These are phyloP conservation scores for Umbilicaria muhlenbergii DNA, from an alignment of 495 filamentous ascomycete genomes.

Conservation along the genomic window DNA sequence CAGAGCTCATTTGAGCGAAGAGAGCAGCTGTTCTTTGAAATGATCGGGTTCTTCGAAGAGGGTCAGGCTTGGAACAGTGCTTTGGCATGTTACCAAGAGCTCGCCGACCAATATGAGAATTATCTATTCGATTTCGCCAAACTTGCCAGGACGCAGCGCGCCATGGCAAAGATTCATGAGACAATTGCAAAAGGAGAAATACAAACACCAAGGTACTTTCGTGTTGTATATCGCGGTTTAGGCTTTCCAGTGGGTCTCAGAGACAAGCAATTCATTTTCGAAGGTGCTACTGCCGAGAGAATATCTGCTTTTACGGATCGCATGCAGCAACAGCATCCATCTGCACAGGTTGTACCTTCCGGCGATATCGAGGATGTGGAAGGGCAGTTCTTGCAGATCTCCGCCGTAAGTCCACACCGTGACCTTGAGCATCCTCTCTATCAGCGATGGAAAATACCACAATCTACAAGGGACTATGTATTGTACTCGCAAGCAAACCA, in stretches of 20 bases:
- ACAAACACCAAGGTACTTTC: conserved; percentile 74
- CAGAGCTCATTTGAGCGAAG: conserved; percentile 89
- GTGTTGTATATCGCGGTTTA: conserved; percentile 78
- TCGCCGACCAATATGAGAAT: conserved; percentile 74
- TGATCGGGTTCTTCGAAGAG: conserved; percentile 89
- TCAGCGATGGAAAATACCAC: conserved; percentile 69
- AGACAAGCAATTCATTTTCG: conserved; percentile 88
- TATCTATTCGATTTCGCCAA: conserved; percentile 86
- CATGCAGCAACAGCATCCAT: conserved; percentile 81
- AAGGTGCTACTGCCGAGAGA: conserved; percentile 62
- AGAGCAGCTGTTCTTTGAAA: conserved; percentile 79
- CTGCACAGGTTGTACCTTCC: conserved; percentile 63
- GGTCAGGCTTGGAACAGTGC: conserved; percentile 86
- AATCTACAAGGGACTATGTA: conserved; percentile 70
- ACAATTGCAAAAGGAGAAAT: conserved; percentile 65
- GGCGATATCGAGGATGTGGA: conserved; percentile 68
- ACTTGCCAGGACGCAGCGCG: conserved; percentile 71
- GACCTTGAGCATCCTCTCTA: conserved; percentile 76
- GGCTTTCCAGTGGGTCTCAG: conserved; percentile 69
- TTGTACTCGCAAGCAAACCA: conserved; percentile 53
- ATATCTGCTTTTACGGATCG: conserved; percentile 75
- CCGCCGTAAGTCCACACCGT: conserved; percentile 61
- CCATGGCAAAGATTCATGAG: conserved; percentile 90
- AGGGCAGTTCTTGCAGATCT: conserved; percentile 85
- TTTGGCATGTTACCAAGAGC: conserved; percentile 78